Percentiles rank a stretch among this genome's conserved stretches.
Conservation (phyloP, 371 early-diverging fungal species). For the Apophysomyces ossiformis region DNA sequence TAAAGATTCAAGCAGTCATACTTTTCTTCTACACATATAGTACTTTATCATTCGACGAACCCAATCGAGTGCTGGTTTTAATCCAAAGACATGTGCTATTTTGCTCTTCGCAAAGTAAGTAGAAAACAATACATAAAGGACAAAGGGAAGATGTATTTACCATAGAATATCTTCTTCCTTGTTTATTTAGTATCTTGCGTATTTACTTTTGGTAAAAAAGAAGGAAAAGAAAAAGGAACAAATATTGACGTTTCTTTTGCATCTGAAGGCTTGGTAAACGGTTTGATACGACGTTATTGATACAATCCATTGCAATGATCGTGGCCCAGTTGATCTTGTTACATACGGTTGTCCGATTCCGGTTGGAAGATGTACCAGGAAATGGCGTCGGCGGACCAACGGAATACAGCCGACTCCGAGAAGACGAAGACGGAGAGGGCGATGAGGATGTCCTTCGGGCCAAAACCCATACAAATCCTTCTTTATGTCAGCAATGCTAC, state of each 20-base stretch:
- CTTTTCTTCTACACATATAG: constrained; percentile 11
- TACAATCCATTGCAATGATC: constrained; percentile 68
- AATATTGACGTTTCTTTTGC: background rate
- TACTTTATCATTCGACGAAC: constrained; percentile 27
- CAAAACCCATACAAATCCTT: background rate
- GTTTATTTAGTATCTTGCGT: constrained; percentile 19
- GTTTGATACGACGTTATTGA: constrained; percentile 61
- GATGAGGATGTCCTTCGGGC: background rate
- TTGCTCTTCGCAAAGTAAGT: constrained; percentile 33
- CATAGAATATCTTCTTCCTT: background rate
- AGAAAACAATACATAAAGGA: too few relatives aligned
- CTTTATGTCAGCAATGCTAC: background rate
- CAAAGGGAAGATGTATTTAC: too few relatives aligned
- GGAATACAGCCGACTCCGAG: constrained; percentile 20
- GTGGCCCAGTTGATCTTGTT: constrained; percentile 57
- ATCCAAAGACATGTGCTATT: constrained; percentile 33
- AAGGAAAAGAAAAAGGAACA: constrained; percentile 3
- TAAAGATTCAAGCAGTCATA: background rate
- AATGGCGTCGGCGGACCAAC: background rate
- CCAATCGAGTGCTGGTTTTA: constrained; percentile 33
- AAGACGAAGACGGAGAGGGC: constrained; percentile 20
- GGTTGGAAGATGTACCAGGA: background rate
- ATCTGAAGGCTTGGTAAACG: constrained; percentile 51
- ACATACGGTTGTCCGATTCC: constrained; percentile 46
- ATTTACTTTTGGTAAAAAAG: constrained; percentile 26